Percentiles rank a stretch among this genome's conserved stretches.
Conservation (phyloP, 495 filamentous ascomycete genomes). For the Trichoderma gamsii region DNA sequence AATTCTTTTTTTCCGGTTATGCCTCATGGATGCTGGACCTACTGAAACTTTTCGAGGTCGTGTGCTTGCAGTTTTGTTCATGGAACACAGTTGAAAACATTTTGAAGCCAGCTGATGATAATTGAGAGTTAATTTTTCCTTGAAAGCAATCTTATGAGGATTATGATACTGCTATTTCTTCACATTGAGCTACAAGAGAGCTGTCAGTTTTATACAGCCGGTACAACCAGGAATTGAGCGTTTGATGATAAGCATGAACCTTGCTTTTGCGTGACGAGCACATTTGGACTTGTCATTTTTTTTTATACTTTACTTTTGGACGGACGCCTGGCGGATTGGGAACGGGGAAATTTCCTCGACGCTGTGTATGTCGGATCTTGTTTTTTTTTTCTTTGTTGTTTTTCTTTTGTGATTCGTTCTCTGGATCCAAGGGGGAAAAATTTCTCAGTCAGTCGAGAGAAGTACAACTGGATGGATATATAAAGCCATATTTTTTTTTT, state of each 20-base stretch:
- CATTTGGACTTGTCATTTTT: constrained; percentile 9
- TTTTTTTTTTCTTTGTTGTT: neutral
- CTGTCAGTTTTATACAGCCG: constrained; percentile 20
- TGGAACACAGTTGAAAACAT: neutral
- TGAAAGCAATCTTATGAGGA: neutral
- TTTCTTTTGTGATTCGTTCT: too few relatives aligned
- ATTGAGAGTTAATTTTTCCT: neutral
- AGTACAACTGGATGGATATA: too few relatives aligned
- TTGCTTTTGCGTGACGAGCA: neutral
- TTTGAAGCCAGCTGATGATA: constrained; percentile 16
- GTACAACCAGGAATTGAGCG: constrained; percentile 28
- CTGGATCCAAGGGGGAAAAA: too few relatives aligned
- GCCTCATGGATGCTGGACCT: constrained; percentile 4
- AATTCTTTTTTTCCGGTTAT: neutral
- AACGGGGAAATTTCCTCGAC: neutral
- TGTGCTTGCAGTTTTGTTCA: neutral
- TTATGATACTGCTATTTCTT: neutral
- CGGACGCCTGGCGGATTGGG: neutral
- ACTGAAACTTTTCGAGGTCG: neutral
- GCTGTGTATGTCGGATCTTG: neutral
- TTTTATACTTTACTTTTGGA: neutral
- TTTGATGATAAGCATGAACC: constrained; percentile 15
- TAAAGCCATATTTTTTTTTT: neutral
- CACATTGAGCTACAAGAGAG: constrained; percentile 22
- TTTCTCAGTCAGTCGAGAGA: too few relatives aligned